Evolutionary conservation across 73 alveolate species (phyloP), one percentile per base, ranked within the genome.

Genomic region (Blepharisma japonicum): DNA sequence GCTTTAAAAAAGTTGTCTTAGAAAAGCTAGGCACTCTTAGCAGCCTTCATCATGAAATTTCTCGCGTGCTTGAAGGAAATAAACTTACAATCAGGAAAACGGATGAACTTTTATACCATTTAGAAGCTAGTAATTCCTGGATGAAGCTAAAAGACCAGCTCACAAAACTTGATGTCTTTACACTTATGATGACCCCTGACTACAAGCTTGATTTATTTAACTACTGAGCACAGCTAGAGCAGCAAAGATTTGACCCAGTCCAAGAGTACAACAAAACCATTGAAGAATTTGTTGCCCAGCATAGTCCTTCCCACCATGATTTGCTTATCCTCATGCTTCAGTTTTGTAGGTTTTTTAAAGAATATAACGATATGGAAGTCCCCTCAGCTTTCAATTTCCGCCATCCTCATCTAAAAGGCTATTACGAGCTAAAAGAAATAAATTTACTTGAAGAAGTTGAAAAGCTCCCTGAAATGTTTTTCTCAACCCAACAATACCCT

Each of bases 161-260:
- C 18, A 54, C 84, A 18, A 67, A 67, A 45, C 67, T 86, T 11
- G 93, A 86, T 48, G 90, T 86, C 39, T 86, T 86, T 79, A 32
- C 87, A 11, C 76, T 86, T 7, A 61, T 86, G 87, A 74, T 77
- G 50, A 39, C 66, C 25, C 88, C 92, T 6, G 86, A 76, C 42
- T 50, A 55, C 8, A 81, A 81, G 50, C 84, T 81, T 42, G 87
- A 86, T 47, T 81, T 86, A 9, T 85, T 83, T 11, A 46, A 51
- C 0, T 81, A 72, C 68, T 86, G 93, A 90, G 81, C 68, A 45
- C 53, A 70, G 46, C 79, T 82, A n/a, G 90, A 77, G 23, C 56
- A 74, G 51, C 85, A 82, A 45, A 71, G 82, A n/a, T 86, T 56
- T 55, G 93, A 86, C 83, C 93, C 93, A 25, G 87, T 86, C 27